These are phyloP conservation scores for Boletus pseudo-olivaceus DNA, from an alignment of 768 basidiomycete genomes.

Conservation along the genomic window DNA sequence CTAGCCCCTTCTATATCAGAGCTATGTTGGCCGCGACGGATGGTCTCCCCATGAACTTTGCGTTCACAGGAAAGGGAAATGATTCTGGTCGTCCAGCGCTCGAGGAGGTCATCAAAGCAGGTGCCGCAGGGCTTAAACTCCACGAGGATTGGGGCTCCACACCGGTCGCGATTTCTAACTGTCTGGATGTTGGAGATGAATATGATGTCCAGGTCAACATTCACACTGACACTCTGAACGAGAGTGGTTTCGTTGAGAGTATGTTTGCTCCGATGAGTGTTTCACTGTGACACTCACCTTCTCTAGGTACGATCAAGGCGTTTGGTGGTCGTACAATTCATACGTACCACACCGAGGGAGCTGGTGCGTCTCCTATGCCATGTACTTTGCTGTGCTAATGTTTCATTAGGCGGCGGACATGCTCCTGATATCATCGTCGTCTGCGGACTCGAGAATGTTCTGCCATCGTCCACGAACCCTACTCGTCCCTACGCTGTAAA, in stretches of 20 bases:
- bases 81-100: conserved; percentile 74
- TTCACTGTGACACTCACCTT: conserved; percentile 4
- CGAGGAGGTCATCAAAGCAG: conserved; percentile 78
- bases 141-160: conserved; percentile 98
- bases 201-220: conserved; percentile 96
- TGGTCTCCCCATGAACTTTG: conserved; percentile 85
- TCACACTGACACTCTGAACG: conserved; percentile 96
- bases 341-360: conserved; percentile 96
- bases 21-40: conserved; percentile 94
- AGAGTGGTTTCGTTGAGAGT: conserved; percentile 97
- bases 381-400: background rate
- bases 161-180: conserved; percentile 73
- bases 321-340: conserved; percentile 92
- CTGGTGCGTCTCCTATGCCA: conserved; percentile 45
- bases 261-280: conserved; percentile 22
- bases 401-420: conserved; percentile 74
- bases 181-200: conserved; percentile 78
- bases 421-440: conserved; percentile 99
- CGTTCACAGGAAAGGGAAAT: conserved; percentile 95
- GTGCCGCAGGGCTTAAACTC: conserved; percentile 86
- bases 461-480: conserved; percentile 96
- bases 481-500: conserved; percentile 89
- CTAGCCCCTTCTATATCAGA: conserved; percentile 83
- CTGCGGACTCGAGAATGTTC: conserved; percentile 81
- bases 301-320: conserved; percentile 77